Evolutionary conservation across 108 stramenopile genomes (phyloP), one percentile per base, ranked within the genome.

Genomic region (Cyclotella atomus): DNA sequence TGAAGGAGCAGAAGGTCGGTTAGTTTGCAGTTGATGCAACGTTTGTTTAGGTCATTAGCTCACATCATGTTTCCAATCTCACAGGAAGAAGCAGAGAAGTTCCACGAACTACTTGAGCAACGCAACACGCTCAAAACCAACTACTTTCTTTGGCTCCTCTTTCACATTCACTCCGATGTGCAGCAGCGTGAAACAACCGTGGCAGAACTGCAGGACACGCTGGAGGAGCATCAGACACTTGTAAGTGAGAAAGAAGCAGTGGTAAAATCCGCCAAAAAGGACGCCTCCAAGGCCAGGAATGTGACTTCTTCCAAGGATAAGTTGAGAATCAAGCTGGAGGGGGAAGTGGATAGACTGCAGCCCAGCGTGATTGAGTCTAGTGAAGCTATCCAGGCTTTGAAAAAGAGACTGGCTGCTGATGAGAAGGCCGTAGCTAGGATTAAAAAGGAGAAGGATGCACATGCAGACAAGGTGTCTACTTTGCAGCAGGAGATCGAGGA

Each of bases 121-220:
- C 83, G 91, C 45, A 75, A 79, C 49, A 79, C 66, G 27, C 71
- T 97, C 21, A 77, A 89, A 68, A 90, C 91, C 21, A 93, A 98
- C 65, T 87, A 78, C 76, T 97, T 94, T 61, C 80, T 99, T 19
- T 97, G 97, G 93, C 89, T 90, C 70, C 87, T 99, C 43, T 97
- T 86, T 56, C 98, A 98, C 76, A 81, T 96, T 61, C 84, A 95
- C 35, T 68, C 76, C 33, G 93, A 95, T 52, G 85, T 95, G n/a
- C 69, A 84, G 34, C 89, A 96, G 56, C 81, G 83, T 9, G 91
- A 94, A 71, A 73, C 78, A 35, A 43, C 71, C 12, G 60, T 89
- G 33, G 63, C 62, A 20, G 88, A 88, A 33, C 69, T 91, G 23
- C 50, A 83, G 59, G 75, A 82, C 52, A 86, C 92, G 55, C 70